Percentiles rank a stretch among this genome's conserved stretches.
Evolutionary conservation across 1,139 yeast genomes (phyloP).

Genomic region (Wickerhamiella infanticola): DNA sequence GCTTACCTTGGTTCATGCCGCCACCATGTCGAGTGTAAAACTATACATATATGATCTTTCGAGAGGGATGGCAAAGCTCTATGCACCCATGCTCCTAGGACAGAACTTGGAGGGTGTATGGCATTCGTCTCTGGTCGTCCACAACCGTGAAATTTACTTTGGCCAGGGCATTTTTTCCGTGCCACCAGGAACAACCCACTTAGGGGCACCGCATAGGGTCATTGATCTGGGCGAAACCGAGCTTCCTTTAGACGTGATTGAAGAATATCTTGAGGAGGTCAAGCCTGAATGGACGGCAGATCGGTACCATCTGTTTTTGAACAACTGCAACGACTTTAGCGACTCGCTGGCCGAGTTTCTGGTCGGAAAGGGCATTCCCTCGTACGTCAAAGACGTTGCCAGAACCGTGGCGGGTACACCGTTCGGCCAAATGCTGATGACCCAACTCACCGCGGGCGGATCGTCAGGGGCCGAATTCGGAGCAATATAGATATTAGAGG

Average conservation of each 20-base stretch:
- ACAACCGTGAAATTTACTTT: slow-evolving; percentile 41
- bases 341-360: slow-evolving; percentile 43
- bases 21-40: slow-evolving; percentile 26
- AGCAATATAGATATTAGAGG: neutral
- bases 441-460: slow-evolving; percentile 21
- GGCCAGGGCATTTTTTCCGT: slow-evolving; percentile 42
- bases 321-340: slow-evolving; percentile 58
- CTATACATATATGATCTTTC: slow-evolving; percentile 55
- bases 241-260: slow-evolving; percentile 36
- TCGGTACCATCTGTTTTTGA: slow-evolving; percentile 43
- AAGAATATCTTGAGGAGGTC: slow-evolving; percentile 39
- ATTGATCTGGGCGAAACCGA: slow-evolving; percentile 40
- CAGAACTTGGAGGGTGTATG: slow-evolving; percentile 42
- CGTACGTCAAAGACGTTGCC: slow-evolving; percentile 37
- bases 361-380: slow-evolving; percentile 39
- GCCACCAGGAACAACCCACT: slow-evolving; percentile 41
- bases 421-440: slow-evolving; percentile 34
- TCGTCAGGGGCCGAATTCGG: neutral
- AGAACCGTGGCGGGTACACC: slow-evolving; percentile 44
- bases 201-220: slow-evolving; percentile 42
- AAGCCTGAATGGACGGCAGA: slow-evolving; percentile 31
- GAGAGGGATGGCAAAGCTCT: slow-evolving; percentile 27
- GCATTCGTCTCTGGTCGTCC: slow-evolving; percentile 46
- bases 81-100: slow-evolving; percentile 22
- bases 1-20: neutral